phyloP scores from a whole-genome alignment of 1,139 yeast genomes.

The Yamadazyma triangularis region DNA sequence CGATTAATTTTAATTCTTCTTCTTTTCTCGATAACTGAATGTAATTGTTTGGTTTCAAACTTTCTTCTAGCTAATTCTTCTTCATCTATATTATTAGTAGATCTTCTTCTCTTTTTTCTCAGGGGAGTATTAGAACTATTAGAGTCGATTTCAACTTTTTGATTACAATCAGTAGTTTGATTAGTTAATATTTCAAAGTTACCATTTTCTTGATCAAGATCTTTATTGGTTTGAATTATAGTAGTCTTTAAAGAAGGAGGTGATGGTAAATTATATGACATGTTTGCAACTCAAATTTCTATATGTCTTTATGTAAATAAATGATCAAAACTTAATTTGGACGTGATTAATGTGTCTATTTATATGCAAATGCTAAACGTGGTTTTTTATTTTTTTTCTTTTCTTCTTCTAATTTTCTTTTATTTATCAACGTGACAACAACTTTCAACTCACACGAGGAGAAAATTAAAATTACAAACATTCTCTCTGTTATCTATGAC shows the following conservation, averaged over 20 bases:
- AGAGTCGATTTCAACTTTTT: constrained; percentile 7
- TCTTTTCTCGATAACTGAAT: constrained; percentile 76
- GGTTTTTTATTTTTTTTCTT: no score
- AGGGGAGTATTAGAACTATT: constrained; percentile 1
- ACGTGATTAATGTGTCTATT: no score
- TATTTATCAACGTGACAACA: constrained; percentile 1
- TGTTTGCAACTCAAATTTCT: neutral
- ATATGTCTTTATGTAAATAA: no score
- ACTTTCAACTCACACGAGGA: neutral
- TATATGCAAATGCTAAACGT: constrained; percentile 1
- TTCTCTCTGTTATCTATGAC: no score
- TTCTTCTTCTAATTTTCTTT: no score
- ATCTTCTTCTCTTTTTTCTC: constrained; percentile 45
- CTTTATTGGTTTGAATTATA: constrained; percentile 54
- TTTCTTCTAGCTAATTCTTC: constrained; percentile 53
- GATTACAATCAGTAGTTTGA: constrained; percentile 14
- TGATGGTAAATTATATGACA: constrained; percentile 33
- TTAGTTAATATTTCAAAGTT: constrained; percentile 41
- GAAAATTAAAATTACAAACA: no score
- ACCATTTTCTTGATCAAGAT: constrained; percentile 38
- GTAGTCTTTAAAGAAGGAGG: constrained; percentile 64
- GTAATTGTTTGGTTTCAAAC: constrained; percentile 59
- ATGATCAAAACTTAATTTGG: no score
- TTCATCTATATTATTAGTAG: constrained; percentile 41
- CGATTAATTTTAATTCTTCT: constrained; percentile 75